Base-by-base conservation (phyloP, 1,139 yeast genomes). In the Fermentozyma sake region DNA sequence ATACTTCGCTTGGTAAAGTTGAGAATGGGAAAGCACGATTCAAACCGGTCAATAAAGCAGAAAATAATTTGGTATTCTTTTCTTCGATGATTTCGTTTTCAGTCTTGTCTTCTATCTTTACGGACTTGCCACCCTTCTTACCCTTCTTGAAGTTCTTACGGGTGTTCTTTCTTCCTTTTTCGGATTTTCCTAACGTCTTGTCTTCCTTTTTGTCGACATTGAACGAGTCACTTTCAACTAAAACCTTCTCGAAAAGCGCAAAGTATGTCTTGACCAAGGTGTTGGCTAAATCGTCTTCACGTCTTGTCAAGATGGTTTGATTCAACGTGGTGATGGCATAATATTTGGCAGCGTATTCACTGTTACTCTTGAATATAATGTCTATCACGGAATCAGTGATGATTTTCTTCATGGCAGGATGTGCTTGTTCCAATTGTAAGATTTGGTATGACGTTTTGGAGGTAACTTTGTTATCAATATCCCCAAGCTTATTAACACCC, bases 11-110 rank as follows among this genome's bases (percentile, higher is more conserved):
- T 6, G 94, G 83, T 32, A 93, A 66, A 36, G 76, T 71, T 2
- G 96, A 79, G 52, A 85, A 91, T 32, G 98, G 97, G 68, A 85
- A 89, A 1, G 98, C 93, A 60, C 99, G 82, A 55, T 93, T 93
- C 37, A 91, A 74, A 40, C 99, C 99, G 2, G 98, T 87, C 39
- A 91, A 73, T 35, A 93, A 72, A 12, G 96, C 96, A 18, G 96
- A 80, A 44, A 89, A 86, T 44, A 91, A 62, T 48, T 85, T 84
- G 23, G 94, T 72, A 46, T 79, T 83, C 48, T 80, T 84, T 48
- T 91, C 97, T 51, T 86, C 95, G 24, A 79, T 57, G 4, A 83
- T 65, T 42, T 84, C 95, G 28, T 64, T 68, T 34, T 78, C 80
- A 10, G 86, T 68, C 53, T 84, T 84, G 26, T 66, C 76, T 29